Conservation (phyloP, 768 basidiomycete species). For the Sutorius australiensis region DNA sequence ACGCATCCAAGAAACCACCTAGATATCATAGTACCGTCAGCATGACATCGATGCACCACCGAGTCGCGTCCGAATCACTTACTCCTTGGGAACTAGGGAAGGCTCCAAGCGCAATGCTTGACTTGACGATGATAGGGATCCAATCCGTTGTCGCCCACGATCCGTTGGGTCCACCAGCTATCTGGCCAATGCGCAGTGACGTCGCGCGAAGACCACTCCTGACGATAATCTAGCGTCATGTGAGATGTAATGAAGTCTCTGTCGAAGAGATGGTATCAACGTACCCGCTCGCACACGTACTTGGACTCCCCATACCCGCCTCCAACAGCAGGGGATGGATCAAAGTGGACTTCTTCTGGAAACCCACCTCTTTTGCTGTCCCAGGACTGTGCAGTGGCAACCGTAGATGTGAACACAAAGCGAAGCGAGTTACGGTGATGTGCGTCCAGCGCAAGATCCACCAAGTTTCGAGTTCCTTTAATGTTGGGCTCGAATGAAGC, state of each 20-base stretch:
- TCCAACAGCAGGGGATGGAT: conserved; percentile 29
- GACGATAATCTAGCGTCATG: conserved; percentile 18
- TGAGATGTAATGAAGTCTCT: no score
- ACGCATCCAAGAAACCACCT: conserved; percentile 36
- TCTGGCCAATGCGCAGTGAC: conserved; percentile 32
- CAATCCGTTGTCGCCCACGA: conserved; percentile 35
- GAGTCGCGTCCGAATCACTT: conserved; percentile 13
- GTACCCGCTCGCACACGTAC: conserved; percentile 36
- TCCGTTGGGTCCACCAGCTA: conserved; percentile 32
- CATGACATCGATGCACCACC: background rate
- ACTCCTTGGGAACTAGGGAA: conserved; percentile 33
- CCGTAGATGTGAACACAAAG: conserved; percentile 27
- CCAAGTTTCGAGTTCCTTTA: conserved; percentile 29
- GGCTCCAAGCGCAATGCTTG: conserved; percentile 26
- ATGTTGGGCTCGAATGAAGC: conserved; percentile 37
- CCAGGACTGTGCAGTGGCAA: conserved; percentile 22
- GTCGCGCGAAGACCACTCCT: conserved; percentile 24
- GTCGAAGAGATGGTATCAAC: conserved; percentile 15
- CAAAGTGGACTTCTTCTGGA: conserved; percentile 33
- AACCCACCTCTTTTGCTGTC: conserved; percentile 12
- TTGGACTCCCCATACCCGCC: conserved; percentile 38
- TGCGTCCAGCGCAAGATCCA: conserved; percentile 34
- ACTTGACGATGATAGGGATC: conserved; percentile 35
- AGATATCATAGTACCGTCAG: background rate
- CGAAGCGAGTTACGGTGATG: conserved; percentile 7